Conservation (phyloP, 768 basidiomycete species). For the Suillus subaureus region DNA sequence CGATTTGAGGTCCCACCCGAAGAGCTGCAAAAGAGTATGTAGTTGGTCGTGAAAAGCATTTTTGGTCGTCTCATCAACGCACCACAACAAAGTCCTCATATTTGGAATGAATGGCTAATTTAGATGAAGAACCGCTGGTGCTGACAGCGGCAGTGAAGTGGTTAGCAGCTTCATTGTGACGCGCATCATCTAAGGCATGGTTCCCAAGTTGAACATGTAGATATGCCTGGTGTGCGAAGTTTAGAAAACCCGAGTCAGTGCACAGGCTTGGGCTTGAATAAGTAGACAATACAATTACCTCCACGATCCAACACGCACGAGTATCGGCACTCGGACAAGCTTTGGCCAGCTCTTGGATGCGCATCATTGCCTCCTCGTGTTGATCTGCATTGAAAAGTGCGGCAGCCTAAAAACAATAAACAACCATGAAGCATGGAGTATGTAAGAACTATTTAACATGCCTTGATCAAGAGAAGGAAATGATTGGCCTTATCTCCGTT, state of each 20-base stretch:
- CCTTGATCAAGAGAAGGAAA: constrained; percentile 3
- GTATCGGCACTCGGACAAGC: neutral
- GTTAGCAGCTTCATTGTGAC: neutral
- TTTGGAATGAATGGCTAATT: neutral
- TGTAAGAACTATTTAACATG: neutral
- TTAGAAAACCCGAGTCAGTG: neutral
- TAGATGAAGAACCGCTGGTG: neutral
- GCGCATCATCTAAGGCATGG: neutral
- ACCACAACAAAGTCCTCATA: constrained; percentile 1
- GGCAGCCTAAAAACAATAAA: neutral
- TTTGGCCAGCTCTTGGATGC: neutral
- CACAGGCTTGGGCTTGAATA: neutral
- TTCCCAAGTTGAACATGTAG: neutral
- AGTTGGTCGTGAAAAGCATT: neutral
- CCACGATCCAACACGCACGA: neutral
- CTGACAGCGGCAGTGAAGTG: neutral
- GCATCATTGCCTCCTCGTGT: neutral
- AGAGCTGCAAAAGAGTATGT: neutral
- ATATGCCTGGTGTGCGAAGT: neutral
- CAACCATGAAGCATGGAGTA: neutral
- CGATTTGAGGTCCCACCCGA: neutral
- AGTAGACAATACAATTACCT: neutral
- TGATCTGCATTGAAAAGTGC: constrained; percentile 3
- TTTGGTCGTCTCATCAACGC: neutral
- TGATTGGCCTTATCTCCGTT: neutral